Evolutionary conservation across 2,329 filamentous ascomycete species (phyloP).

Genomic region (Triangularia setosa): DNA sequence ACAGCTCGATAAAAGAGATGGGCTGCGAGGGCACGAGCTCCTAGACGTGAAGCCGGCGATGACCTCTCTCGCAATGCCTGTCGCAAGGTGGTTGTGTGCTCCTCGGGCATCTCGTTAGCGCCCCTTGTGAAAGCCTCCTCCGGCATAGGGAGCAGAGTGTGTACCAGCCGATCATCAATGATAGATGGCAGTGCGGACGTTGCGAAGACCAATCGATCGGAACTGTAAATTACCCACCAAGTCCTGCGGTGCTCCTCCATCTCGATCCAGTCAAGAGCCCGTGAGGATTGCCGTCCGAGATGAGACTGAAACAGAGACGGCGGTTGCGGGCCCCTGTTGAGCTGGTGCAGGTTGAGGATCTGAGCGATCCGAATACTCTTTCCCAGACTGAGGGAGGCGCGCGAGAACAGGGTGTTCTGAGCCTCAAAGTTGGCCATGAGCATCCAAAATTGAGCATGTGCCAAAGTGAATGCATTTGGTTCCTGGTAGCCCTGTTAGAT

Average conservation of each 20-base stretch:
- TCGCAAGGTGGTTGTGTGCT: background rate
- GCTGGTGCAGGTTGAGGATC: slow-evolving; percentile 64
- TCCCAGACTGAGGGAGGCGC: slow-evolving; percentile 65
- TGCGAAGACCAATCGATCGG: slow-evolving; percentile 64
- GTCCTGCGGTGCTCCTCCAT: slow-evolving; percentile 63
- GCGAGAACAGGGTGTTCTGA: slow-evolving; percentile 64
- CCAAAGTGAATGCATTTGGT: slow-evolving; percentile 31
- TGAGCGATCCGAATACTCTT: slow-evolving; percentile 55
- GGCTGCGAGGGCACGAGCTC: slow-evolving; percentile 53
- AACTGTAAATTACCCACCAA: slow-evolving; percentile 63
- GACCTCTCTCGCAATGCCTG: background rate
- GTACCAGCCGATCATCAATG: slow-evolving; percentile 59
- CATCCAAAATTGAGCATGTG: slow-evolving; percentile 60
- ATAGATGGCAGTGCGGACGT: slow-evolving; percentile 67
- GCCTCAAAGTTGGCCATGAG: slow-evolving; percentile 62
- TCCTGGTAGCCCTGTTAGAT: too few species aligned
- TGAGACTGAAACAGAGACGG: slow-evolving; percentile 30
- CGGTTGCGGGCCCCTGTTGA: slow-evolving; percentile 57
- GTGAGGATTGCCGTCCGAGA: too few species aligned
- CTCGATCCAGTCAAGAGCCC: slow-evolving; percentile 58
- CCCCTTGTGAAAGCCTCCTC: slow-evolving; percentile 31
- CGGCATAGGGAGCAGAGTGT: slow-evolving; percentile 52
- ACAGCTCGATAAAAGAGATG: slow-evolving; percentile 49
- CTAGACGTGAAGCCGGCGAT: slow-evolving; percentile 46
- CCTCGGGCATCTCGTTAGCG: too few species aligned